phyloP scores from a whole-genome alignment of 305 asterid species.

The Vinca major region DNA sequence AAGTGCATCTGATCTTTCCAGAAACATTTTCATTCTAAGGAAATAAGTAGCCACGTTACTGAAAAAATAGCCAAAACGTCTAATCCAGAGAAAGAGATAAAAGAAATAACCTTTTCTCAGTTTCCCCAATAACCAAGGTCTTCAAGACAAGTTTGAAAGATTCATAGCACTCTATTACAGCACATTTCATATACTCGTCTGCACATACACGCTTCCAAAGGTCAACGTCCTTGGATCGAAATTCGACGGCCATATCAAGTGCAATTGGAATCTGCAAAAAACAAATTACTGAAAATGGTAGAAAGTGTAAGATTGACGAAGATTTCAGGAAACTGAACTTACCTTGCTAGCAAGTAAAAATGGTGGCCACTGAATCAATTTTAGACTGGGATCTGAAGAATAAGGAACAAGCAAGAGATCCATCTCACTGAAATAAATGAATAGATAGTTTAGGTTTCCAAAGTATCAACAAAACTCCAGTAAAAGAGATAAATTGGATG shows the following conservation, averaged over 20 bases:
- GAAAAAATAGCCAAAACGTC: conserved; percentile 9
- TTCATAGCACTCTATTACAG: conserved; percentile 90
- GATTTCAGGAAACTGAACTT: conserved; percentile 20
- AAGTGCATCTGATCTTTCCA: not conserved
- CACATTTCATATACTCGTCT: conserved; percentile 93
- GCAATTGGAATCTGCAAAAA: conserved; percentile 86
- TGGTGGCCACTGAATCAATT: conserved; percentile 97
- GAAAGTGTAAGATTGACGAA: conserved; percentile 6
- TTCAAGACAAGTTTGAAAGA: conserved; percentile 78
- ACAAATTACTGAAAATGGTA: conserved; percentile 23
- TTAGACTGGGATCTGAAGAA: conserved; percentile 82
- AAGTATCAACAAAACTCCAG: conserved; percentile 1
- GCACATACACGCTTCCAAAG: conserved; percentile 93
- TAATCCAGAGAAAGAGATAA: conserved; percentile 9
- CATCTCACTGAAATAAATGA: conserved; percentile 81
- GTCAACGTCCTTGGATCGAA: conserved; percentile 77
- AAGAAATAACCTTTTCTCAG: conserved; percentile 73
- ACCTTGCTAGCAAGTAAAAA: conserved; percentile 99
- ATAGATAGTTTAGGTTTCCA: conserved; percentile 24
- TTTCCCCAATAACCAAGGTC: conserved; percentile 69
- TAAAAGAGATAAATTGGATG: conserved; percentile 8
- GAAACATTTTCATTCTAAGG: not conserved
- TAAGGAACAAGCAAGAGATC: conserved; percentile 97
- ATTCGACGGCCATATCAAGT: conserved; percentile 92
- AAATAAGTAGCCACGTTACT: not conserved